Conservation (phyloP, 305 asterid species). For the Fraxinus greggii region DNA sequence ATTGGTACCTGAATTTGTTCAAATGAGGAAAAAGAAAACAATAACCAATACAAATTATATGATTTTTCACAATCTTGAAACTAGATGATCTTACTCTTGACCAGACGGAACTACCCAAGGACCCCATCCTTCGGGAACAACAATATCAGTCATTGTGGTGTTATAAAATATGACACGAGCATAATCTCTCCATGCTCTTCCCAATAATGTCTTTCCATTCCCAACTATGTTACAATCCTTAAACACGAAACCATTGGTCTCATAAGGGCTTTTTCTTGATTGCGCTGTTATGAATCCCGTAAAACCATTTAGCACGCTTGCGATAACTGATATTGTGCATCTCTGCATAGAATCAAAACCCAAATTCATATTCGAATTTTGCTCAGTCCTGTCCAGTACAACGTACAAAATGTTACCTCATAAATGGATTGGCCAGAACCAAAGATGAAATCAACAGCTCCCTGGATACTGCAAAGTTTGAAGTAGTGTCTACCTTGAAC, state of each 20-base stretch:
- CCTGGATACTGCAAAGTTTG: conserved; percentile 45
- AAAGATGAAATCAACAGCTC: conserved; percentile 67
- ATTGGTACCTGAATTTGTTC: conserved; percentile 33
- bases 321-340: conserved; percentile 43
- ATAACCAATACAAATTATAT: not conserved
- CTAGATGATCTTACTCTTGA: conserved; percentile 43
- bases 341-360: conserved; percentile 27
- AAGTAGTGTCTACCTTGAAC: conserved; percentile 57
- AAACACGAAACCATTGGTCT: conserved; percentile 58
- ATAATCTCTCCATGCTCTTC: conserved; percentile 74
- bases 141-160: conserved; percentile 39
- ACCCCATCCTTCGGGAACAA: conserved; percentile 65
- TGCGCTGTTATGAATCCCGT: conserved; percentile 75
- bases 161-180: conserved; percentile 62
- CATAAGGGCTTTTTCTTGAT: conserved; percentile 37
- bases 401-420: conserved; percentile 40
- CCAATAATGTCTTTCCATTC: conserved; percentile 48
- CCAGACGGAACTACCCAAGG: conserved; percentile 41
- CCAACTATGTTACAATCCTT: conserved; percentile 50
- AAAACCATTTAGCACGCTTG: conserved; percentile 27
- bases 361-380: not conserved
- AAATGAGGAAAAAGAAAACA: not conserved
- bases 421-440: conserved; percentile 61
- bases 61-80: not conserved
- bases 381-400: not conserved